Percentiles rank a stretch among this genome's conserved stretches.
These are phyloP conservation scores for Arthroderma sp. DNA, from an alignment of 2,329 filamentous ascomycete genomes.

Conservation along the genomic window DNA sequence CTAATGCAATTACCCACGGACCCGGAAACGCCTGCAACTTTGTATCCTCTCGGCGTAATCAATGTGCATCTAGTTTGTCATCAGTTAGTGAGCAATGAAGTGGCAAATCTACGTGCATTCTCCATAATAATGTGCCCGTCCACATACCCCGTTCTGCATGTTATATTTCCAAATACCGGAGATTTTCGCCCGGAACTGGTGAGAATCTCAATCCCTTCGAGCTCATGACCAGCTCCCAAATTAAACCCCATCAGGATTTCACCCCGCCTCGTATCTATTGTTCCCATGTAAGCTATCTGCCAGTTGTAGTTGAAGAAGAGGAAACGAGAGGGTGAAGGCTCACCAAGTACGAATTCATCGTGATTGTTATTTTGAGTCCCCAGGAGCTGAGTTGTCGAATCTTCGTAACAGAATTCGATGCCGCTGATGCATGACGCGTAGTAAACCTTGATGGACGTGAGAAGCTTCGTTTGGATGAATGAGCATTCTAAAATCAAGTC, in stretches of 20 bases:
- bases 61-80: slow-evolving; percentile 55
- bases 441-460: slow-evolving; percentile 63
- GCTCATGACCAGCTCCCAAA: slow-evolving; percentile 62
- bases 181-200: slow-evolving; percentile 83
- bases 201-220: slow-evolving; percentile 80
- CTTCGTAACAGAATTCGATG: slow-evolving; percentile 86
- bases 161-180: slow-evolving; percentile 66
- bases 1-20: slow-evolving; percentile 72
- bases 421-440: slow-evolving; percentile 68
- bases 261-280: slow-evolving; percentile 62
- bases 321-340: slow-evolving; percentile 18
- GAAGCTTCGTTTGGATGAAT: slow-evolving; percentile 53
- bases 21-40: slow-evolving; percentile 74
- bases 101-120: background rate
- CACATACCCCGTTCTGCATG: slow-evolving; percentile 70
- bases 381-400: slow-evolving; percentile 71
- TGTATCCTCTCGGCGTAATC: slow-evolving; percentile 80
- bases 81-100: slow-evolving; percentile 2
- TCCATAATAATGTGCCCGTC: background rate
- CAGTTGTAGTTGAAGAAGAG: slow-evolving; percentile 16
- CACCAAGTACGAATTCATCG: slow-evolving; percentile 65
- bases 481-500: slow-evolving; percentile 65
- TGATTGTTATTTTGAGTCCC: slow-evolving; percentile 46
- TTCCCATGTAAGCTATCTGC: slow-evolving; percentile 1
- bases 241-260: slow-evolving; percentile 82